A percentile compares a stretch with the other conserved stretches of the same genome.
phyloP scores from a whole-genome alignment of 805 yeast genomes.

The Cephaloascus fragrans region DNA sequence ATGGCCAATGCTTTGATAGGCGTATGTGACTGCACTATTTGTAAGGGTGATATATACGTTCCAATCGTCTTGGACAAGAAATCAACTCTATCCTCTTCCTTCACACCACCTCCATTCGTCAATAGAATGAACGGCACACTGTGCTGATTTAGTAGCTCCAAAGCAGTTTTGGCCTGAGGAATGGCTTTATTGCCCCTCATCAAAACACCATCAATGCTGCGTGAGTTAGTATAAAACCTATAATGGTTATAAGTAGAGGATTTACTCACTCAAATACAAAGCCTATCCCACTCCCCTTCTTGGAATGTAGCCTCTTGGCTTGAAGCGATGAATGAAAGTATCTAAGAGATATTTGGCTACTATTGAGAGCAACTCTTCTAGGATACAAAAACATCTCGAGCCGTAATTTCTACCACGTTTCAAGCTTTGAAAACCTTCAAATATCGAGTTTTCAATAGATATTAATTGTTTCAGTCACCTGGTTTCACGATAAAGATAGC shows the following conservation, averaged over 20 bases:
- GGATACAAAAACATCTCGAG: neutral
- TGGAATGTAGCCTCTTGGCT: neutral
- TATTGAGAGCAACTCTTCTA: neutral
- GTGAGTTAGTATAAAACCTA: neutral
- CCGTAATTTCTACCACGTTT: too few relatives aligned
- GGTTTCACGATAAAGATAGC: too few relatives aligned
- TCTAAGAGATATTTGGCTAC: neutral
- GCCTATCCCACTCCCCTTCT: neutral
- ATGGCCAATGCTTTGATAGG: conserved; percentile 61
- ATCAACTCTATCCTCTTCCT: conserved; percentile 51
- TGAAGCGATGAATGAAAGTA: neutral
- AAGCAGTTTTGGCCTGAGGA: conserved; percentile 53
- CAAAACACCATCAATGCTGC: conserved; percentile 78
- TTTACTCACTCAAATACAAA: neutral
- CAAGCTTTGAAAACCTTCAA: too few relatives aligned
- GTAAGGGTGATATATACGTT: conserved; percentile 40
- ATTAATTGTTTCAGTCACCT: too few relatives aligned
- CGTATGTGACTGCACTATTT: conserved; percentile 81
- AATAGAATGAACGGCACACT: conserved; percentile 71
- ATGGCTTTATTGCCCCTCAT: conserved; percentile 64
- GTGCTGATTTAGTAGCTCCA: conserved; percentile 38
- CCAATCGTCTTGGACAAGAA: conserved; percentile 37
- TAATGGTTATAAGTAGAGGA: neutral
- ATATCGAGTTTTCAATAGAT: too few relatives aligned
- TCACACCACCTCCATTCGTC: conserved; percentile 86